These are phyloP conservation scores for Flaveria bidentis DNA, from an alignment of 129 eudicot genomes.

Conservation along the genomic window DNA sequence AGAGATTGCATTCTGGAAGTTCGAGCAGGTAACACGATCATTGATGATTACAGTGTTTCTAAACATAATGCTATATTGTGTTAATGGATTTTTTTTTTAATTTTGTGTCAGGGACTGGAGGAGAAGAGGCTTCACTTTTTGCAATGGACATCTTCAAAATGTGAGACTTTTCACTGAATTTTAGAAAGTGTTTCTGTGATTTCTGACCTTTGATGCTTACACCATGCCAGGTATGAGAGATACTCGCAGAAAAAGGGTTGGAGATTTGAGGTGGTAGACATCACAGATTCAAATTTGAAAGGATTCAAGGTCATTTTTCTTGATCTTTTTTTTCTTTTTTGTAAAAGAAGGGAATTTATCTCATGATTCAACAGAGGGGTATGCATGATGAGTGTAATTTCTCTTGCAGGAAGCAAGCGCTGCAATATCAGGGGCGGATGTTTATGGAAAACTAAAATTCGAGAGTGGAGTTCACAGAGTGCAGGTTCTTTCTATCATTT, in stretches of 20 bases:
- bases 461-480: constrained; percentile 99
- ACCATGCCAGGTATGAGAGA: constrained; percentile 73
- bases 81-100: background rate
- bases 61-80: background rate
- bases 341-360: background rate
- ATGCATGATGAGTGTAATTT: constrained; percentile 15
- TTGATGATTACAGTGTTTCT: background rate
- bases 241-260: constrained; percentile 82
- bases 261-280: constrained; percentile 86
- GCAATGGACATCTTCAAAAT: constrained; percentile 95
- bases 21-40: constrained; percentile 67
- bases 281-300: constrained; percentile 82
- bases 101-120: constrained; percentile 79
- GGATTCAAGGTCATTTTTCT: constrained; percentile 68
- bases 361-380: background rate
- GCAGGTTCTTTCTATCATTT: constrained; percentile 53
- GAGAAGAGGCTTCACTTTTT: constrained; percentile 96
- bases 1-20: constrained; percentile 95
- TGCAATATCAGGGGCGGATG: constrained; percentile 85
- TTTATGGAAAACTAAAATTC: constrained; percentile 90
- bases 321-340: background rate
- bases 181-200: background rate
- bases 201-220: constrained; percentile 22
- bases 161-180: constrained; percentile 33
- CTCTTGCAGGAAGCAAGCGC: constrained; percentile 87